These are phyloP conservation scores for Monosporascus sp. DNA, from an alignment of 2,329 filamentous ascomycete species.

Conservation along the genomic window DNA sequence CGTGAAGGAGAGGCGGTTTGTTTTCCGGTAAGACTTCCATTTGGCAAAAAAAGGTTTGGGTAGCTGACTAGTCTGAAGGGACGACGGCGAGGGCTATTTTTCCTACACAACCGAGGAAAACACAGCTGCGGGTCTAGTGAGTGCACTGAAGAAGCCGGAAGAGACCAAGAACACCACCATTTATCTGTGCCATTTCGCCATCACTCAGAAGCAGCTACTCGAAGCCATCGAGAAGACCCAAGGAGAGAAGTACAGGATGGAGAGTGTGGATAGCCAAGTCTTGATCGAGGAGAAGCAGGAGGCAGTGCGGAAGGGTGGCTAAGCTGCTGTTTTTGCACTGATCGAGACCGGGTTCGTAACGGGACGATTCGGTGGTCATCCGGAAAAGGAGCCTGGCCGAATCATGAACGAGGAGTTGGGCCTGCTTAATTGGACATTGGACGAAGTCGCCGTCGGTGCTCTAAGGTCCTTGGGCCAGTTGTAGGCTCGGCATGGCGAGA, in stretches of 20 bases:
- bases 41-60: no score
- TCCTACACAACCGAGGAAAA: conserved; percentile 30
- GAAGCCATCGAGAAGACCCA: conserved; percentile 45
- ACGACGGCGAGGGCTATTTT: conserved; percentile 28
- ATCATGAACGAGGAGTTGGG: conserved; percentile 27
- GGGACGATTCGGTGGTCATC: conserved; percentile 24
- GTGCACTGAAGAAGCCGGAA: conserved; percentile 21
- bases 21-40: conserved; percentile 12
- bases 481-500: no score
- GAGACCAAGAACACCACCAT: conserved; percentile 28
- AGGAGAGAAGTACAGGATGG: conserved; percentile 31
- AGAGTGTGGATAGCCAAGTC: conserved; percentile 19
- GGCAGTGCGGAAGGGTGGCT: conserved; percentile 17
- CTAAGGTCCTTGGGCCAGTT: conserved; percentile 6
- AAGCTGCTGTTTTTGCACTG: conserved; percentile 18
- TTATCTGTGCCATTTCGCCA: conserved; percentile 27
- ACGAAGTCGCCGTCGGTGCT: conserved; percentile 15
- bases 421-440: conserved; percentile 18
- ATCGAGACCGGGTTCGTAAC: conserved; percentile 28
- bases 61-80: conserved; percentile 1
- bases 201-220: conserved; percentile 29
- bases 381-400: conserved; percentile 26
- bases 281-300: conserved; percentile 24
- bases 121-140: conserved; percentile 23
- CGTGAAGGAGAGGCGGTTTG: conserved; percentile 13